Evolutionary conservation across 2,329 filamentous ascomycete species (phyloP), one percentile per base, ranked within the genome.

Genomic region (Colletotrichum sp.): DNA sequence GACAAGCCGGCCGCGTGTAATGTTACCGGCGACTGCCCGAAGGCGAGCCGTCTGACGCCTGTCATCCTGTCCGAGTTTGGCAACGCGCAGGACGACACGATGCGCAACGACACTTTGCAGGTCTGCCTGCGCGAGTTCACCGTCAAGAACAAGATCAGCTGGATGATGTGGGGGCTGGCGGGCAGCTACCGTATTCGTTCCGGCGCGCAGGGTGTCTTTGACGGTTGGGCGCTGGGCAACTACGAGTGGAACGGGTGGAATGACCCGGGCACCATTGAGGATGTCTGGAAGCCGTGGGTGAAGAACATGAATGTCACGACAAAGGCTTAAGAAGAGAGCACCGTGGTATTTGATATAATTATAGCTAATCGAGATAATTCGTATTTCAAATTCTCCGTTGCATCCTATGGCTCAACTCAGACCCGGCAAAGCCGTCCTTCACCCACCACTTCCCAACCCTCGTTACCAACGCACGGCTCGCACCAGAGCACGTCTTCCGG

Each of bases 201-300:
- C 4, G 88, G 88, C 1, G 82, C 67, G 1, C 87, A 88, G 77
- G 88, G 90, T 5, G 80, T 89, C 8, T 79, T 81, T 7, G 88
- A 90, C 79, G 87, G 85, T 0, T 90, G 88, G 88, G 88, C 87
- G 1, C 76, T 90, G 80, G 85, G 85, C 52, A 89, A 85, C 72
- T 84, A 83, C 16, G 84, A 89, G 69, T 90, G 87, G 86, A 82
- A 81, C 13, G 87, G 84, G 0, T 90, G 88, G 88, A 85, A 84
- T 34, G 87, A 85, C 63, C 82, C 84, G 3, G 84, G 83, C 55
- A 88, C 86, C 2, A 82, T 90, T 34, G 86, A 90, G 77, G 80
- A 84, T 67, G 87, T 86, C 78, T 89, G 88, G 88, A 89, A 88
- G 83, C 88, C 88, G 4, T 90, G 88, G 88, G 84, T 89, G 4